Conservation (phyloP, 371 early-diverging fungal genomes). For the Circinella umbellata region DNA sequence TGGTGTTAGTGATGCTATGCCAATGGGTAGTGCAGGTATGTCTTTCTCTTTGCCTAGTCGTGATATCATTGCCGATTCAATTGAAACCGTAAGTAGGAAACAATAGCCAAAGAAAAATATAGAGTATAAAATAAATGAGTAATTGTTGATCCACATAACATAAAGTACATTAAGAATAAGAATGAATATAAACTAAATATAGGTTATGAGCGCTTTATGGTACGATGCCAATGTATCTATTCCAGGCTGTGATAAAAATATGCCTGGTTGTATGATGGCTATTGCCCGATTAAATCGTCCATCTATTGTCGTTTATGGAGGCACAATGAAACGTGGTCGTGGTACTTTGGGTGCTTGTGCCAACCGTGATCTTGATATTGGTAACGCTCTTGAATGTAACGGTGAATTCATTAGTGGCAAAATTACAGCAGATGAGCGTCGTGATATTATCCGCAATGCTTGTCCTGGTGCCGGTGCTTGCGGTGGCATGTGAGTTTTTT, state of each 20-base stretch:
- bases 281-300: constrained; percentile 94
- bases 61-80: constrained; percentile 96
- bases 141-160: too few relatives aligned
- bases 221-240: constrained; percentile 75
- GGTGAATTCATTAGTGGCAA: constrained; percentile 89
- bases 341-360: constrained; percentile 61
- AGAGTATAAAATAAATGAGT: too few relatives aligned
- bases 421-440: constrained; percentile 84
- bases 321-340: constrained; percentile 80
- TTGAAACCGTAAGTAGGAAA: constrained; percentile 79
- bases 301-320: constrained; percentile 86
- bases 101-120: too few relatives aligned
- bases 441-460: constrained; percentile 82
- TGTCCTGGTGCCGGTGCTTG: constrained; percentile 97
- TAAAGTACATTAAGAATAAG: too few relatives aligned
- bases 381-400: constrained; percentile 93
- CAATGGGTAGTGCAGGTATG: constrained; percentile 96
- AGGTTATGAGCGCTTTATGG: constrained; percentile 94
- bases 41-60: constrained; percentile 91
- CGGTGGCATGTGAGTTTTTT: constrained; percentile 87
- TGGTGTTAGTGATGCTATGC: constrained; percentile 95
- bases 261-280: constrained; percentile 95
- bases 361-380: constrained; percentile 79
- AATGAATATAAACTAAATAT: not conserved
- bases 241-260: constrained; percentile 93